Evolutionary conservation across 768 basidiomycete genomes (phyloP).

Genomic region (Tricholoma bakamatsutake): DNA sequence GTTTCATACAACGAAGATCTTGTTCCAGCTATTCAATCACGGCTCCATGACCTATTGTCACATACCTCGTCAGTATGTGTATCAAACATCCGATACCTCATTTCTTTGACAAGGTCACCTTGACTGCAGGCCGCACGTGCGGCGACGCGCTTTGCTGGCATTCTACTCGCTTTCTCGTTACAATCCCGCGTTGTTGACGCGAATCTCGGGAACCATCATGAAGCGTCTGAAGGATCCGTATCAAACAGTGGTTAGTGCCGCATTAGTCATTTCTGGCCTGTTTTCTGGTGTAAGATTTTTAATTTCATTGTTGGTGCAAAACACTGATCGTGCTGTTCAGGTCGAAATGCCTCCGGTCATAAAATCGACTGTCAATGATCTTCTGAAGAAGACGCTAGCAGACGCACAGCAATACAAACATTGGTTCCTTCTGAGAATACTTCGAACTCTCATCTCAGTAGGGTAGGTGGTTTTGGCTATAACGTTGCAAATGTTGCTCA

Average conservation of each 20-base stretch:
- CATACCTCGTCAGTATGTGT: constrained; percentile 69
- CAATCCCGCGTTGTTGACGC: constrained; percentile 40
- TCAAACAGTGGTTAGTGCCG: constrained; percentile 37
- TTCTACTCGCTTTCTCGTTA: constrained; percentile 45
- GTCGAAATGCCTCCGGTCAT: not conserved
- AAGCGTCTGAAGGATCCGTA: constrained; percentile 41
- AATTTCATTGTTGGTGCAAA: not conserved
- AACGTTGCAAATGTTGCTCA: not conserved
- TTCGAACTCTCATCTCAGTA: constrained; percentile 20
- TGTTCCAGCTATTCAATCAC: constrained; percentile 69
- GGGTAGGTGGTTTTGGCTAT: constrained; percentile 22
- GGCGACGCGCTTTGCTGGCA: constrained; percentile 56
- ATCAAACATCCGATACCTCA: constrained; percentile 1
- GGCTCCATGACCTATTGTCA: constrained; percentile 58
- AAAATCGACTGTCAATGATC: constrained; percentile 3
- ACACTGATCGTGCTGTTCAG: not conserved
- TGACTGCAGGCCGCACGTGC: constrained; percentile 45
- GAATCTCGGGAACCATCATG: constrained; percentile 31
- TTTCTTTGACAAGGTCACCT: constrained; percentile 8
- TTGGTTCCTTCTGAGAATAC: constrained; percentile 15
- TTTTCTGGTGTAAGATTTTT: constrained; percentile 18
- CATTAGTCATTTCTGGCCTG: constrained; percentile 29
- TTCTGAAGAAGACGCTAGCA: constrained; percentile 4
- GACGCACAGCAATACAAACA: constrained; percentile 3
- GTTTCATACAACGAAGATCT: constrained; percentile 57